Percentiles rank a stretch among this genome's conserved stretches.
These are phyloP conservation scores for Medicago ruthenica DNA, from an alignment of 306 rosid genomes.

Conservation along the genomic window DNA sequence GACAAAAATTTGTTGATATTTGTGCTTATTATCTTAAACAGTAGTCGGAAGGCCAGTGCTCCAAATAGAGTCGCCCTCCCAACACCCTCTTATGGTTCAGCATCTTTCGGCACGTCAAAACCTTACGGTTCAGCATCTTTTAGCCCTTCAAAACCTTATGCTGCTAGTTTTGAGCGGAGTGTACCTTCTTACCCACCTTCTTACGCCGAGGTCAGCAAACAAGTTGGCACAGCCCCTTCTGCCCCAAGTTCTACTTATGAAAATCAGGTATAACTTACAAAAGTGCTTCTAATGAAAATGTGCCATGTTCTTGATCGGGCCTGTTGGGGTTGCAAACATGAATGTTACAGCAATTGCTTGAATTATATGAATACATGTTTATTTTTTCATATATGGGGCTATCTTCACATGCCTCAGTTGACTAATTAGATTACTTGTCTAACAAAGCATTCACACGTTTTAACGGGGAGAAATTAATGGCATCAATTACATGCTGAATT, in stretches of 20 bases:
- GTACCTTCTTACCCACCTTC: conserved; percentile 65
- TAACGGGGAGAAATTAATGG: not conserved
- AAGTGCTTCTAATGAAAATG: conserved; percentile 20
- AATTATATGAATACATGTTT: conserved; percentile 14
- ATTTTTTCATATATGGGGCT: not conserved
- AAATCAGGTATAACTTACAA: conserved; percentile 60
- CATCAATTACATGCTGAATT: conserved; percentile 17
- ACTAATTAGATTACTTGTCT: conserved; percentile 16
- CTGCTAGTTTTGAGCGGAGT: conserved; percentile 57
- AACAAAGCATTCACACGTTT: conserved; percentile 4
- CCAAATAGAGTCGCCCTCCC: conserved; percentile 87
- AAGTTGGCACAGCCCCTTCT: conserved; percentile 62
- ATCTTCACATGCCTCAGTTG: conserved; percentile 25
- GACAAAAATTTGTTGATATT: conserved; percentile 30
- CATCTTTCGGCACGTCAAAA: conserved; percentile 58
- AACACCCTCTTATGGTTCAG: conserved; percentile 62
- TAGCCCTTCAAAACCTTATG: conserved; percentile 50
- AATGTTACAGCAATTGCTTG: not conserved
- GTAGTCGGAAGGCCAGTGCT: conserved; percentile 54
- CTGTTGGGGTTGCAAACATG: conserved; percentile 5
- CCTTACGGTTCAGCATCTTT: conserved; percentile 65
- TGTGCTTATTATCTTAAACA: conserved; percentile 45
- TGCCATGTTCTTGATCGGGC: not conserved
- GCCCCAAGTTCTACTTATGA: conserved; percentile 68
- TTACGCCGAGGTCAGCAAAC: conserved; percentile 45